Evolutionary conservation across 2,329 filamentous ascomycete genomes (phyloP), one percentile per base, ranked within the genome.

Genomic region (Aurifilum marmelostoma): DNA sequence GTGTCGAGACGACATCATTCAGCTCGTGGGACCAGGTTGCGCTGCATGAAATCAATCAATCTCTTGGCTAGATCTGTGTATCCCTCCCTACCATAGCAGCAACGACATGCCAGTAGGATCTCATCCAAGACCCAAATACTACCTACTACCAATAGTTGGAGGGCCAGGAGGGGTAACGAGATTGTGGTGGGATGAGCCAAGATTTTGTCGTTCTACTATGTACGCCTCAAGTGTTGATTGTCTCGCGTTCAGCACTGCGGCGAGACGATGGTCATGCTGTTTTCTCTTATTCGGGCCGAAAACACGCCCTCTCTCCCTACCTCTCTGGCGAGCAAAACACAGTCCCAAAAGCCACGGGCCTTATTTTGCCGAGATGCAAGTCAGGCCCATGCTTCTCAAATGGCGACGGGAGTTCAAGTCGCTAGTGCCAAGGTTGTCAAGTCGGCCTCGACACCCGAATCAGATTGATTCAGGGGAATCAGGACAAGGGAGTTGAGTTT

Each of bases 351-450:
- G 34, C 59, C 59, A 43, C 37, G 16, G 59, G 34, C 37, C n/a
- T 29, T 43, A 32, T 47, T 47, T 43, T 62, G 37, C 59, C 59
- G 27, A 43, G 39, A 62, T 7, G 59, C 34, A 56, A 29, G 52
- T 29, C 52, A 56, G 12, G n/a, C 32, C 52, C 24, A 56, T 18
- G 24, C 24, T 29, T 8, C 50, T 54, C 24, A 27, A 56, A 9
- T 29, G 21, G 62, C 63, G 39, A 37, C 68, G 65, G 60, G 50
- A 18, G 60, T 65, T 67, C 60, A 29, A 47, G 41, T 67, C 65
- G 65, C 68, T 69, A n/a, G 16, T 34, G 65, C n/a, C 34, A 56
- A 43, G 61, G 32, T 59, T 58, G 66, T 60, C 39, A 32, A 32
- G 66, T 64, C 47, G 63, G 64, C 58, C 39, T 14, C 24, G n/a